phyloP scores from a whole-genome alignment of 352 stramenopile species.

The Globisporangium cederbergense region DNA sequence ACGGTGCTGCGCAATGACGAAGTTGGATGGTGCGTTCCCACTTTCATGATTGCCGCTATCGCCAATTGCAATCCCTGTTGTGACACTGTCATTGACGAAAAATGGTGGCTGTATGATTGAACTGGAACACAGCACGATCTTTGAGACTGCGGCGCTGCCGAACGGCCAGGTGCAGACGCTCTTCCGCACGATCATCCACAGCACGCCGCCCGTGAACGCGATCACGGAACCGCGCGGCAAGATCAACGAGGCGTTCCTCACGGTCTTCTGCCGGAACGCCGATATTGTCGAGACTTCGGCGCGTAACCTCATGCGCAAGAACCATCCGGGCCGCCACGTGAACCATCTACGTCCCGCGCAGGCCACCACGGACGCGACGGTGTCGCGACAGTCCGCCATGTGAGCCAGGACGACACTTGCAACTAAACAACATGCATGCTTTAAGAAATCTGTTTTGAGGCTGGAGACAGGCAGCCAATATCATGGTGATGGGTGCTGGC shows the following conservation, averaged over 20 bases:
- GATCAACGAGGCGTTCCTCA: conserved; percentile 78
- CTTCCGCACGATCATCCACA: conserved; percentile 69
- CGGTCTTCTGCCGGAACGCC: conserved; percentile 70
- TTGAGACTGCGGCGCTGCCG: conserved; percentile 50
- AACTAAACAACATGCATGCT: too few species aligned
- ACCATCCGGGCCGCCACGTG: conserved; percentile 31
- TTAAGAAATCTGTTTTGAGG: too few species aligned
- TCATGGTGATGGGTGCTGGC: background rate
- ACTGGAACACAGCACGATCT: conserved; percentile 41
- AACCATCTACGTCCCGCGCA: background rate
- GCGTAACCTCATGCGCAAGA: conserved; percentile 54
- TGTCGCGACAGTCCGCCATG: background rate
- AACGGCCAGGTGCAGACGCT: conserved; percentile 52
- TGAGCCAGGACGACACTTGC: background rate
- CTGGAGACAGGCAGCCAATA: too few species aligned
- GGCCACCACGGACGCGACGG: background rate
- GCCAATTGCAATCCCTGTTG: background rate
- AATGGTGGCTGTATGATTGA: background rate
- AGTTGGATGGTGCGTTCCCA: conserved; percentile 66
- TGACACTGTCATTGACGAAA: background rate
- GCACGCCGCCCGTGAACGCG: conserved; percentile 54
- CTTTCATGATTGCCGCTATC: background rate
- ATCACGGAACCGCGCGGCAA: conserved; percentile 66
- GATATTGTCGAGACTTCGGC: conserved; percentile 69
- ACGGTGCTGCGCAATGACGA: conserved; percentile 71